phyloP scores from a whole-genome alignment of 345 rosid species.

The Aethionema arabicum region DNA sequence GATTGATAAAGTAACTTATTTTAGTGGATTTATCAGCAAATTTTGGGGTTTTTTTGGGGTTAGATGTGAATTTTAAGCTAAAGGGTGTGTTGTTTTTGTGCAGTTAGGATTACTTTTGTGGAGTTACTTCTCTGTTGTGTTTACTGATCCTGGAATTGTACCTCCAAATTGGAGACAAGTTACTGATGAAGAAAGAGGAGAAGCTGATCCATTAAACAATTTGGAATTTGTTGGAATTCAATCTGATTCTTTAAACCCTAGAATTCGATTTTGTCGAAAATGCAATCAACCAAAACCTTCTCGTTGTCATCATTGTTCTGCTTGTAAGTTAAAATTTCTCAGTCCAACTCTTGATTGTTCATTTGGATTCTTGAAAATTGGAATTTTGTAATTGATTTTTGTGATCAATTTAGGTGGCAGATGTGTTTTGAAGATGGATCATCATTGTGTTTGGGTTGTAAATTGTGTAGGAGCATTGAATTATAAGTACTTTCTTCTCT shows the following conservation, averaged over 20 bases:
- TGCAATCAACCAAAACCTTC: slow-evolving; percentile 93
- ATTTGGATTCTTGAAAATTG: slow-evolving; percentile 11
- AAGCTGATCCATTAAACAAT: slow-evolving; percentile 65
- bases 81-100: slow-evolving; percentile 23
- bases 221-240: slow-evolving; percentile 57
- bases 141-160: slow-evolving; percentile 91
- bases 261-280: slow-evolving; percentile 80
- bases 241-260: slow-evolving; percentile 54
- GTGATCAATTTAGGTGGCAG: slow-evolving; percentile 67
- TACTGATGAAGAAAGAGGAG: slow-evolving; percentile 88
- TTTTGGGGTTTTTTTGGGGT: slow-evolving; percentile 2
- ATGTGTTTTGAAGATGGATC: slow-evolving; percentile 98
- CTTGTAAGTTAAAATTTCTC: slow-evolving; percentile 55
- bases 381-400: slow-evolving; percentile 26
- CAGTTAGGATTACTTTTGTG: slow-evolving; percentile 88
- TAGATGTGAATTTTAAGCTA: slow-evolving; percentile 14
- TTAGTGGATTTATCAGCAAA: slow-evolving; percentile 8
- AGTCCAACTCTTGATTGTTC: not conserved
- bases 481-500: slow-evolving; percentile 95
- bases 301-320: slow-evolving; percentile 98
- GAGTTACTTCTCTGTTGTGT: slow-evolving; percentile 97
- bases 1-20: not conserved
- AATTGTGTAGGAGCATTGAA: slow-evolving; percentile 97
- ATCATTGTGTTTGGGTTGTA: slow-evolving; percentile 99
- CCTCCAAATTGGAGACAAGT: slow-evolving; percentile 94